Evolutionary conservation across 1,284 basidiomycete genomes (phyloP).

Genomic region (Crepidotus sp.): DNA sequence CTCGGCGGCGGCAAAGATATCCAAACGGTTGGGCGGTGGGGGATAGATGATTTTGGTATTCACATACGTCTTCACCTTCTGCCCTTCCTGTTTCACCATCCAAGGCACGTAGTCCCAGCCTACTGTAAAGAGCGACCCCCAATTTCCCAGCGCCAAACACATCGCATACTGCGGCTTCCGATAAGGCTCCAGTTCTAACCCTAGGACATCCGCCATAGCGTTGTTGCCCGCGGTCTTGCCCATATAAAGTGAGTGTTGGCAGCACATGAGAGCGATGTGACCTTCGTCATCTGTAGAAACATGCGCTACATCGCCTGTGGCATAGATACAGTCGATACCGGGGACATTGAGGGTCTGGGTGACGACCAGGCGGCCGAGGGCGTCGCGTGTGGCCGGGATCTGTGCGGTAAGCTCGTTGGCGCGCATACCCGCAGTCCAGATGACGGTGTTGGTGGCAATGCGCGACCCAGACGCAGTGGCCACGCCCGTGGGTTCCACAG

Average conservation of each 20-base stretch:
- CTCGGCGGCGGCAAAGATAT: conserved; percentile 12
- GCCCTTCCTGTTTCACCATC: conserved; percentile 8
- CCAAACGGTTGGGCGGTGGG: conserved; percentile 10
- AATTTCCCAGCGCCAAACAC: conserved; percentile 16
- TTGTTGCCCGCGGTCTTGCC: conserved; percentile 19
- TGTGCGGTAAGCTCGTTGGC: conserved; percentile 17
- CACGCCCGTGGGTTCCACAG: conserved; percentile 17
- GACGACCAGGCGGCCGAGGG: conserved; percentile 14
- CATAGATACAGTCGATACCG: conserved; percentile 14
- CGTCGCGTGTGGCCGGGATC: conserved; percentile 14
- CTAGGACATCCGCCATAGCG: conserved; percentile 16
- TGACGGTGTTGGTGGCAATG: conserved; percentile 17
- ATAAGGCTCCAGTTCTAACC: conserved; percentile 10
- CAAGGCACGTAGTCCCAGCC: conserved; percentile 16
- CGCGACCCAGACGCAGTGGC: conserved; percentile 13
- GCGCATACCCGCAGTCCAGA: conserved; percentile 19
- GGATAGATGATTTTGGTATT: conserved; percentile 18
- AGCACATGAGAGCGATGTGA: conserved; percentile 16
- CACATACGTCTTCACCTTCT: conserved; percentile 14
- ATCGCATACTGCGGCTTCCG: conserved; percentile 15
- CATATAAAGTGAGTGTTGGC: conserved; percentile 18
- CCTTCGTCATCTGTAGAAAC: conserved; percentile 18
- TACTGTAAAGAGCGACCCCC: conserved; percentile 14
- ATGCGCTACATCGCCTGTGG: conserved; percentile 14
- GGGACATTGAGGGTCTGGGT: conserved; percentile 11